A percentile compares a stretch with the other conserved stretches of the same genome.
Evolutionary conservation across 768 basidiomycete species (phyloP).

Genomic region (Lactarius hengduanensis): DNA sequence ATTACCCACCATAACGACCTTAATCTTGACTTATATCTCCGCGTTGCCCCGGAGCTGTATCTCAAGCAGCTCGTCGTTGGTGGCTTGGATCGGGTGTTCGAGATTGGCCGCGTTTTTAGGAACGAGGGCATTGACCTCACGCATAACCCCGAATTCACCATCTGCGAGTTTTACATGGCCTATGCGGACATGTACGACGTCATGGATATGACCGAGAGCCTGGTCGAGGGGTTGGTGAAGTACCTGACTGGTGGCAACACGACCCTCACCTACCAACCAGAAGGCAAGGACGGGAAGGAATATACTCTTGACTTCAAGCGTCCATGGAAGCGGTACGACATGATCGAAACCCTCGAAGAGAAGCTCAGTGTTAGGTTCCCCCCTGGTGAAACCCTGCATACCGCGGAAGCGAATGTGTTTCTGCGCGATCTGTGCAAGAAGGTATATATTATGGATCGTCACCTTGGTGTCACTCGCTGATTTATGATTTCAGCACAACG

Average conservation of each 20-base stretch:
- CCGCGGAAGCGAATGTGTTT: constrained; percentile 85
- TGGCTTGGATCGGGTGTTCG: constrained; percentile 96
- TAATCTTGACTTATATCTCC: constrained; percentile 92
- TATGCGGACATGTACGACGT: constrained; percentile 99
- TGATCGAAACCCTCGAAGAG: constrained; percentile 95
- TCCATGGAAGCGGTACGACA: constrained; percentile 98
- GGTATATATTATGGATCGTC: constrained; percentile 43
- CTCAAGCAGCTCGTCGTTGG: constrained; percentile 97
- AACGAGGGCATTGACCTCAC: constrained; percentile 99
- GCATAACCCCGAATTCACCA: constrained; percentile 98
- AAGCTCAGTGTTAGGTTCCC: constrained; percentile 93
- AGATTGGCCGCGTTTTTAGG: constrained; percentile 96
- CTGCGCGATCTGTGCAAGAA: constrained; percentile 80
- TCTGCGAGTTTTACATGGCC: constrained; percentile 99
- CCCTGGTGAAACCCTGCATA: constrained; percentile 85
- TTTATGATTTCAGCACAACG: constrained; percentile 65
- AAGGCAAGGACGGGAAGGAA: constrained; percentile 82
- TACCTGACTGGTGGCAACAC: constrained; percentile 78
- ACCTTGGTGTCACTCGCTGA: background rate
- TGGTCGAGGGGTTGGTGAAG: constrained; percentile 91
- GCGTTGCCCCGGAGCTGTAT: constrained; percentile 96
- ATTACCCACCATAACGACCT: constrained; percentile 99
- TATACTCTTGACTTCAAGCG: constrained; percentile 83
- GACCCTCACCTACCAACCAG: constrained; percentile 83
- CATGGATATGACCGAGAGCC: constrained; percentile 93